Evolutionary conservation across 129 eudicot genomes (phyloP), one percentile per base, ranked within the genome.

Genomic region (Logfia minima): DNA sequence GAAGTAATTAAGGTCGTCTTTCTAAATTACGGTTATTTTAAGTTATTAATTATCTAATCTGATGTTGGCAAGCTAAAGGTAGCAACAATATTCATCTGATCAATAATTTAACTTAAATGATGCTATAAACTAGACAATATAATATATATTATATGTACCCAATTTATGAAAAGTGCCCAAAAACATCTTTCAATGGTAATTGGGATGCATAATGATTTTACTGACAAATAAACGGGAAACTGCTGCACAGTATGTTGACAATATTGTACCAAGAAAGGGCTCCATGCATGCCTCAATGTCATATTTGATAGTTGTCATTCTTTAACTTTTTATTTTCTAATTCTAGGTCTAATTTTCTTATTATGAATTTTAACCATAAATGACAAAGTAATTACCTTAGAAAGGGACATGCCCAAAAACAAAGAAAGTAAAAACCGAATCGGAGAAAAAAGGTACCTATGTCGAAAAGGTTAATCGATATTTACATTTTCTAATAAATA

Each of bases 201-300:
- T 62, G 41, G 28, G 43, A 64, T 23, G 41, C 60, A 24, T 80
- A 72, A 80, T 80, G 68, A 78, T 80, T 64, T 79, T 64, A 72
- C 61, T 5, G 35, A 72, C 73, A 58, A 66, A 65, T 35, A 53
- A 64, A 63, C 66, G 67, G 61, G 65, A 64, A 53, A 35, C 66
- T 80, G 79, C 52, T 59, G 58, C 79, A 3, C 3, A 48, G 14
- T 48, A 48, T 13, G 55, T 48, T 48, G 55, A 48, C 55, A 48
- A 48, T 48, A 48, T 13, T 48, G 55, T 48, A 48, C 55, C 55
- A 48, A 14, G 18, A 48, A 48, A 48, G n/a, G 55, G 14, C 55
- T 48, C 55, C 55, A 48, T 48, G 55, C 55, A 48, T 48, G 55
- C 17, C 55, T 48, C 55, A 48, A 48, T 48, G 55, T 48, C 18